Percentiles rank a stretch among this genome's conserved stretches.
Evolutionary conservation across 2,329 filamentous ascomycete genomes (phyloP).

Genomic region (Graphilbum sp.): DNA sequence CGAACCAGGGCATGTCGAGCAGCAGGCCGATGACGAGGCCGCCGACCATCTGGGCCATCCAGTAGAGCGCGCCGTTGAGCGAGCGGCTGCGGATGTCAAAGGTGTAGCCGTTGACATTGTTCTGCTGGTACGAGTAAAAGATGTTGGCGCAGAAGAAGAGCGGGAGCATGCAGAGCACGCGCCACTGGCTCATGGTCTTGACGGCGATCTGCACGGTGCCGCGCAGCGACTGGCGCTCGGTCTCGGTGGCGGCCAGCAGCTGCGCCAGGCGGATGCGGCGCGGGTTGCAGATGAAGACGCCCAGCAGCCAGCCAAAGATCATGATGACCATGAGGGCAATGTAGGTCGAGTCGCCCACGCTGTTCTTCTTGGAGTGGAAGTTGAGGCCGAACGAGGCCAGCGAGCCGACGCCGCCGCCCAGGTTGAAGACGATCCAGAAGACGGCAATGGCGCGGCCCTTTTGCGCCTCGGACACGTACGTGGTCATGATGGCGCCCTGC

Average conservation of each 20-base stretch:
- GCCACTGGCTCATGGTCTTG: too few species aligned
- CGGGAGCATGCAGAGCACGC: constrained; percentile 45
- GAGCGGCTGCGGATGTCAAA: constrained; percentile 40
- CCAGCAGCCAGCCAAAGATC: constrained; percentile 29
- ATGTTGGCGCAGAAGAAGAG: constrained; percentile 62
- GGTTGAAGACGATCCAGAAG: constrained; percentile 30
- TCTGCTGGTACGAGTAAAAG: constrained; percentile 41
- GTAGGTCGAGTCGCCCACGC: constrained; percentile 32
- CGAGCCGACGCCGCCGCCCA: constrained; percentile 25
- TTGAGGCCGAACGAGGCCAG: constrained; percentile 27
- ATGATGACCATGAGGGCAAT: constrained; percentile 31
- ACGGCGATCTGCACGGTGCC: constrained; percentile 21
- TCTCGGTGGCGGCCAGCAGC: too few species aligned
- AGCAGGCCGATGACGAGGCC: constrained; percentile 28
- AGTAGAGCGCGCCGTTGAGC: constrained; percentile 37
- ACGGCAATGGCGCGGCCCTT: constrained; percentile 25
- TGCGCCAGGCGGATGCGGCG: constrained; percentile 23
- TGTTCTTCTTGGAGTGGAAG: constrained; percentile 21
- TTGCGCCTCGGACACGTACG: constrained; percentile 24
- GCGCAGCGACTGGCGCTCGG: constrained; percentile 18
- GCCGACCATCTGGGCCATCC: constrained; percentile 39
- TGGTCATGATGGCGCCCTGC: constrained; percentile 31
- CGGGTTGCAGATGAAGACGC: constrained; percentile 30
- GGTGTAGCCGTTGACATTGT: constrained; percentile 34
- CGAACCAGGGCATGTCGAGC: constrained; percentile 27